A percentile compares a stretch with the other conserved stretches of the same genome.
Conservation (phyloP, 345 rosid genomes). For the Isatis tinctoria region DNA sequence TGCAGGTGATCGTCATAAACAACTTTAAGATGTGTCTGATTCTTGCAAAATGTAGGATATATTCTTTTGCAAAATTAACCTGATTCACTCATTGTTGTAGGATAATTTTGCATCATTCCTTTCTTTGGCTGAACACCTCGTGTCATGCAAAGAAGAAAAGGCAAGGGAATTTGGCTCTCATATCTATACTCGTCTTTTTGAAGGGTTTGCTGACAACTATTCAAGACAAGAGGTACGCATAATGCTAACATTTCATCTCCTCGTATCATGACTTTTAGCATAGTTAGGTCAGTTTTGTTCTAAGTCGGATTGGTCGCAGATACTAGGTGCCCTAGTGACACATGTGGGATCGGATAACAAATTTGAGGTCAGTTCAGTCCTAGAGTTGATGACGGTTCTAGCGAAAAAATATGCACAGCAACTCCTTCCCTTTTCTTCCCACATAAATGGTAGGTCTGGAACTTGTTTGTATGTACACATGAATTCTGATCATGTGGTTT, state of each 20-base stretch:
- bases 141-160: conserved; percentile 74
- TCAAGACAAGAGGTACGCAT: conserved; percentile 70
- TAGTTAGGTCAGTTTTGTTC: not conserved
- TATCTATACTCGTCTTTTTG: conserved; percentile 56
- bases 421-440: conserved; percentile 66
- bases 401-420: conserved; percentile 55
- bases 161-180: conserved; percentile 68
- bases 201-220: conserved; percentile 57
- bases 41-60: not conserved
- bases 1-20: conserved; percentile 42
- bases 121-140: conserved; percentile 64
- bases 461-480: not conserved
- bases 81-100: conserved; percentile 34
- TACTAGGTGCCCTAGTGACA: conserved; percentile 72
- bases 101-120: conserved; percentile 67
- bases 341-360: conserved; percentile 81
- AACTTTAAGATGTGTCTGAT: not conserved
- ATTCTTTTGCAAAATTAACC: conserved; percentile 8
- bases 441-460: conserved; percentile 58
- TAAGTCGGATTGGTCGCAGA: conserved; percentile 41
- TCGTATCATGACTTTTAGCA: not conserved
- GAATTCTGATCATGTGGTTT: conserved; percentile 9
- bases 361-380: conserved; percentile 69
- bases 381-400: conserved; percentile 59
- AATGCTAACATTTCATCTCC: not conserved